These are phyloP conservation scores for Hyaloscypha bicolor DNA, from an alignment of 495 filamentous ascomycete genomes.

Conservation along the genomic window DNA sequence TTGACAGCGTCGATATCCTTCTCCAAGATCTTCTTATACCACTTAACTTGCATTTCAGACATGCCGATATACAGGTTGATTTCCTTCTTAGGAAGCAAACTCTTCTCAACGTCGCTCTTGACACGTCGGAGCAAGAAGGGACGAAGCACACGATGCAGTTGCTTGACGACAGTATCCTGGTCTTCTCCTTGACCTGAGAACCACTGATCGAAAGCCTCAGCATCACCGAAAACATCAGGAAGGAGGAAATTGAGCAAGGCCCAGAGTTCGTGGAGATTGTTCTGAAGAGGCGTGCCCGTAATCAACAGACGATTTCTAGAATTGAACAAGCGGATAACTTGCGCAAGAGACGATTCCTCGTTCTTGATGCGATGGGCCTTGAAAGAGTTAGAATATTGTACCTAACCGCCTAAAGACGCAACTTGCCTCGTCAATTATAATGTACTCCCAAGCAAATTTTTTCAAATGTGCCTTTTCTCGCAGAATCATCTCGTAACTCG, in stretches of 20 bases:
- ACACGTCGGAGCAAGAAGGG: slow-evolving; percentile 96
- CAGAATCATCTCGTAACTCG: slow-evolving; percentile 96
- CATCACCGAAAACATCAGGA: slow-evolving; percentile 96
- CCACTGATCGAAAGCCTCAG: slow-evolving; percentile 98
- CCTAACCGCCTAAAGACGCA: neutral
- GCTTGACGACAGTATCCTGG: slow-evolving; percentile 95
- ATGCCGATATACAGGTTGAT: slow-evolving; percentile 97
- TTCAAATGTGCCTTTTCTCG: slow-evolving; percentile 93
- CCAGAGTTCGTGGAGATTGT: slow-evolving; percentile 99
- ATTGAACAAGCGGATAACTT: slow-evolving; percentile 96
- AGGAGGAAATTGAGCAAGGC: slow-evolving; percentile 95
- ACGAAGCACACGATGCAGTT: slow-evolving; percentile 89
- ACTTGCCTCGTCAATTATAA: slow-evolving; percentile 87
- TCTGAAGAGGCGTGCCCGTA: slow-evolving; percentile 96
- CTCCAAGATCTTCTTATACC: slow-evolving; percentile 98
- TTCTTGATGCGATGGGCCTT: slow-evolving; percentile 97
- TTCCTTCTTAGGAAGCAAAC: slow-evolving; percentile 95
- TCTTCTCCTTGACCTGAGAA: slow-evolving; percentile 87
- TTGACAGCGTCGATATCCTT: slow-evolving; percentile 99
- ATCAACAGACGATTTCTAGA: slow-evolving; percentile 95
- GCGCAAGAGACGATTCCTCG: slow-evolving; percentile 94
- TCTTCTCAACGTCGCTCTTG: slow-evolving; percentile 99
- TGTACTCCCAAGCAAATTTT: slow-evolving; percentile 99
- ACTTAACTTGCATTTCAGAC: slow-evolving; percentile 98
- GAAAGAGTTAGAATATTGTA: slow-evolving; percentile 18